Conservation (phyloP, 768 basidiomycete species). For the Auriscalpium vulgare region DNA sequence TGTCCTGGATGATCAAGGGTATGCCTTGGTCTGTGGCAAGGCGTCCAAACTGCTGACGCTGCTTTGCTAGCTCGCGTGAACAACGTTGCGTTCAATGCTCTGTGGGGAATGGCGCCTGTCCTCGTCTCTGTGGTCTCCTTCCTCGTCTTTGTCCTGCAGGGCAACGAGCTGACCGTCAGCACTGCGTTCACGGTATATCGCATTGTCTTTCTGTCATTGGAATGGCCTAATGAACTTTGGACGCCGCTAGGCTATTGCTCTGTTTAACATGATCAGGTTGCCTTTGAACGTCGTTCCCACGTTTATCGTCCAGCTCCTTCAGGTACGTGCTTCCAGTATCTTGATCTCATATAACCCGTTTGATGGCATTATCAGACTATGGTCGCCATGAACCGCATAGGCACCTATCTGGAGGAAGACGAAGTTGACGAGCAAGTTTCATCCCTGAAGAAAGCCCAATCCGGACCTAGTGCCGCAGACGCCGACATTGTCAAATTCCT, state of each 20-base stretch:
- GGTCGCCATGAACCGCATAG: slow-evolving; percentile 54
- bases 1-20: slow-evolving; percentile 65
- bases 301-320: slow-evolving; percentile 72
- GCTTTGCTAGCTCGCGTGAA: slow-evolving; percentile 55
- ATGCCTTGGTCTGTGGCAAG: too few relatives aligned
- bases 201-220: neutral
- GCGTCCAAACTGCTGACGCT: neutral
- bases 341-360: neutral
- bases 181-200: slow-evolving; percentile 73
- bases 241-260: slow-evolving; percentile 50
- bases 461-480: slow-evolving; percentile 15
- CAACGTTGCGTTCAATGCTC: slow-evolving; percentile 55
- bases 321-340: slow-evolving; percentile 22
- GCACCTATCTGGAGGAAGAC: slow-evolving; percentile 52
- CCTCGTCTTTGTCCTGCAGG: slow-evolving; percentile 60
- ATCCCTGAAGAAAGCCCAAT: slow-evolving; percentile 35
- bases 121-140: slow-evolving; percentile 78
- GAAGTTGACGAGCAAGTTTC: slow-evolving; percentile 57
- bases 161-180: slow-evolving; percentile 67
- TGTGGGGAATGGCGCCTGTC: slow-evolving; percentile 76
- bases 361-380: slow-evolving; percentile 29
- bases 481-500: slow-evolving; percentile 29
- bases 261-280: slow-evolving; percentile 77
- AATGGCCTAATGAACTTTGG: neutral
- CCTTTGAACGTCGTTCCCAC: slow-evolving; percentile 78